Evolutionary conservation across 2,329 filamentous ascomycete species (phyloP), one percentile per base, ranked within the genome.

Genomic region (Colletotrichum shisoi): DNA sequence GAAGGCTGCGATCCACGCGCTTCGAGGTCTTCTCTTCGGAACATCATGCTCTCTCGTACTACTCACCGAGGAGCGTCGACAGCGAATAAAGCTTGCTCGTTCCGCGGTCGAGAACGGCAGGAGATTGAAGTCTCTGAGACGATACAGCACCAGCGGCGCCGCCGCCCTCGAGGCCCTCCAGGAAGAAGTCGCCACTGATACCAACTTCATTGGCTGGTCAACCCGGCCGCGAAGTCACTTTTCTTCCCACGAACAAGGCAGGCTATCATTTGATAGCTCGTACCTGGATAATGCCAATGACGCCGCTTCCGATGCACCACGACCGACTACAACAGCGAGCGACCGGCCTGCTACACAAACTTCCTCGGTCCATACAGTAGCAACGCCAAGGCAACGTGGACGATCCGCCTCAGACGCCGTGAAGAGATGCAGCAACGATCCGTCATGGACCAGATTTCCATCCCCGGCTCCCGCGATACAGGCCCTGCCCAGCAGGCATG

Each of bases 41-140:
- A 87, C 85, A 2, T 85, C 85, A 9, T 87, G 84, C 72, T 86
- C 84, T 48, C 79, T 87, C 62, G 80, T 82, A 57, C 74, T 85
- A 31, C 77, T 87, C 62, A 79, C 85, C 64, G 85, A 87, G 74
- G 85, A 87, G 74, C 83, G 84, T 54, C 81, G 85, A 67, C 83
- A 84, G 64, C 82, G 84, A 31, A 82, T 87, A 68, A 82, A 82
- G 62, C 78, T 84, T 51, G 80, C 84, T 40, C 79, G 79, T 51
- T 77, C 82, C 21, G 82, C 83, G 17, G 78, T 85, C 42, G 79
- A 83, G 4, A 87, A 87, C 78, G 83, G 82, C 24, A 78, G 82
- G 62, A 85, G 81, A 63, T 73, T 87, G 11, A 84, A 81, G 63
- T 79, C 78, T 4, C 76, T 79, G 39, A 72, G 71, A 27, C 70